Base-by-base conservation (phyloP, 148 eudicot species). In the Amaranthus hypochondriacus region DNA sequence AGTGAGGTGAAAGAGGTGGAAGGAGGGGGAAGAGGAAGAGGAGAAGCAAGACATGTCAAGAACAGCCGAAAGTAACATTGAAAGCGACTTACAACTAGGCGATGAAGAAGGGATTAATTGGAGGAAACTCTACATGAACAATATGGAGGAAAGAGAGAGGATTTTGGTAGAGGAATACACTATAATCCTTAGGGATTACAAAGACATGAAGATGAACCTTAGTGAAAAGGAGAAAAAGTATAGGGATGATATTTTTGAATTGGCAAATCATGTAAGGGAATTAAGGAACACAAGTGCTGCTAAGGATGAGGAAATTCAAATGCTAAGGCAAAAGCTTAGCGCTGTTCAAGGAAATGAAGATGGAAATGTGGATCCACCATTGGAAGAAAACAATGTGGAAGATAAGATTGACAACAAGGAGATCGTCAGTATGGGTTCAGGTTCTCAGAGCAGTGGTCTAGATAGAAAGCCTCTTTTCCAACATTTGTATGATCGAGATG, bases 81-180 rank as follows among this genome's bases (percentile, higher is more conserved):
- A 78, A 42, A 54, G 9, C n/a, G 82, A 82, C 54, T 4, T 73
- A 47, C 77, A 44, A 52, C 56, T 56, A 50, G 81, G 78, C 44
- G 86, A 84, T 42, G 85, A 74, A 70, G 82, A 75, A 7, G 83
- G 88, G 56, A 85, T 89, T 7, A 85, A 89, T 54, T 92, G 92
- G 92, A 83, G 81, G 78, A 77, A 75, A 68, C 66, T 92, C 50
- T 86, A 84, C 68, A 43, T 75, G 48, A 86, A 86, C 48, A 89
- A 87, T 56, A 77, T 88, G 66, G 97, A 89, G 66, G 92, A 89
- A 71, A 76, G 92, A 71, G 95, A 89, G 76, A 89, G 77, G 76
- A 74, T 92, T 73, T 71, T 92, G 61, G 75, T 89, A 48, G 78
- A 87, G 63, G 89, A 88, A 82, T 92, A 92, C 79, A 84, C 88